Evolutionary conservation across 164 flowering plant genomes (phyloP), one percentile per base, ranked within the genome.

Genomic region (Stephania cephalantha): DNA sequence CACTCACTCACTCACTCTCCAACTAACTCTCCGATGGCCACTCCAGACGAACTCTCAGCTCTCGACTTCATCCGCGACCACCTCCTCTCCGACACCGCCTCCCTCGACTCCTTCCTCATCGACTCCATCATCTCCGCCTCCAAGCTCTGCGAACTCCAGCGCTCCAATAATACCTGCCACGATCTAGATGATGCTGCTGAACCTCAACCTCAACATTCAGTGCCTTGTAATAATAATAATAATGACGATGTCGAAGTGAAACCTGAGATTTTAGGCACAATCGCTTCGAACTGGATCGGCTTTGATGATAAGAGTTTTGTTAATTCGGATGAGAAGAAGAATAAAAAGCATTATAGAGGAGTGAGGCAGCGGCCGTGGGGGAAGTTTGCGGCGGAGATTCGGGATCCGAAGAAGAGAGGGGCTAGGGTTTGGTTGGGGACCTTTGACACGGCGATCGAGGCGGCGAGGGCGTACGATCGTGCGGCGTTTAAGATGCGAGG

Each of bases 281-380:
- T 25, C 25, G 25, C 25, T 0, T 35, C 42, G 4, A 35, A 20
- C 64, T 75, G 9, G 82, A 50, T 31, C 25, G 70, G 58, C 20
- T 29, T 25, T 20, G 46, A 25, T 6, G n/a, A n/a, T 29, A 18
- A 5, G 64, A 35, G 25, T 20, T 6, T n/a, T 15, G 22, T 65
- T 30, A 68, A 45, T 58, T 58, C 71, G 4, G 78, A 46, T 4
- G 83, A 71, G 66, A 67, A 48, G 80, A 74, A 35, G 42, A 35
- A 35, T 35, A 35, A 35, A 4, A 35, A 35, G 42, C 31, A 81
- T 73, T 85, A 84, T 74, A 81, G 88, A 74, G 88, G 88, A 18
- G 88, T 85, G 25, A 52, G 87, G 45, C 84, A 65, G 69, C 69
- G 87, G 70, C 87, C 87, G n/a, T 85, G 85, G 87, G 87, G 87